Conservation (phyloP, 345 rosid genomes). For the Boechera divaricarpa region DNA sequence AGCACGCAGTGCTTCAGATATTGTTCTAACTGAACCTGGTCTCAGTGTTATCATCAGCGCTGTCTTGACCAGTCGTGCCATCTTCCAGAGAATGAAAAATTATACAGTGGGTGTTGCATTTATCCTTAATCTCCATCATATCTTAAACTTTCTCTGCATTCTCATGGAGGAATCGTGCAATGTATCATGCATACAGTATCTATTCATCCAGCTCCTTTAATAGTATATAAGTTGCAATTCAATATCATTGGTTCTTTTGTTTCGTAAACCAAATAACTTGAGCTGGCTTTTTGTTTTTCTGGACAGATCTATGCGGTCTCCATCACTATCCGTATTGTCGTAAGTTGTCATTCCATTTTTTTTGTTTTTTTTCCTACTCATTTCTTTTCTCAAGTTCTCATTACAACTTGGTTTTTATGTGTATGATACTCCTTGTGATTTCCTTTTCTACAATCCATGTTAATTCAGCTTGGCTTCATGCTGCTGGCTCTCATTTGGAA, state of each 20-base stretch:
- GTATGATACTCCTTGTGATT: conserved; percentile 18
- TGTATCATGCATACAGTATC: neutral
- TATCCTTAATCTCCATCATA: neutral
- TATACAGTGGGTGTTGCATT: conserved; percentile 66
- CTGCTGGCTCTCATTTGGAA: conserved; percentile 94
- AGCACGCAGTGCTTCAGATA: conserved; percentile 97
- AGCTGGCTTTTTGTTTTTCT: conserved; percentile 26
- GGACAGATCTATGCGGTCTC: conserved; percentile 97
- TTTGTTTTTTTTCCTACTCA: neutral
- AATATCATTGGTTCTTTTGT: neutral
- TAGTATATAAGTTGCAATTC: neutral
- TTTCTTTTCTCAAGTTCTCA: conserved; percentile 8
- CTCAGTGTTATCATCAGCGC: conserved; percentile 99
- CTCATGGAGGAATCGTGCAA: neutral
- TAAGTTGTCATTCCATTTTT: conserved; percentile 49
- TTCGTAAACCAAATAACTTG: neutral
- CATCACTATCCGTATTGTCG: conserved; percentile 98
- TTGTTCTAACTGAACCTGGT: conserved; percentile 96
- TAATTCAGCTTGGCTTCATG: conserved; percentile 93
- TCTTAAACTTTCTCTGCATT: conserved; percentile 12
- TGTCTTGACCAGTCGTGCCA: conserved; percentile 95
- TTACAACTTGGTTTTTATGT: conserved; percentile 18
- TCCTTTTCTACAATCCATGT: neutral
- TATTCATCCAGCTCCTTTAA: neutral
- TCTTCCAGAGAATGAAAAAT: conserved; percentile 98